These are phyloP conservation scores for Andrographis paniculata DNA, from an alignment of 305 asterid genomes.

Conservation along the genomic window DNA sequence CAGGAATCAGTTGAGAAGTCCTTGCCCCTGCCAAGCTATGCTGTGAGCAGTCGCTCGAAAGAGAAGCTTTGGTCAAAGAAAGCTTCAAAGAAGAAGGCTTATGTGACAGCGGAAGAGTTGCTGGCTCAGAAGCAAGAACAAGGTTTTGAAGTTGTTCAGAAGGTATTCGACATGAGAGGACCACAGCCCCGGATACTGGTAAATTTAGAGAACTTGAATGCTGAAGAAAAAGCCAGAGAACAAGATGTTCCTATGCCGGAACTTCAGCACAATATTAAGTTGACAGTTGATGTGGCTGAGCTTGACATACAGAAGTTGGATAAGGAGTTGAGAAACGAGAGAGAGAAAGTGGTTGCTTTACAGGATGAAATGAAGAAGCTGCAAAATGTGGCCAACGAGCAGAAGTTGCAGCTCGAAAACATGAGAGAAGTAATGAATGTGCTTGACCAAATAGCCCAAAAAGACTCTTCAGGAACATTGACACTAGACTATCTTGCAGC, in stretches of 20 bases:
- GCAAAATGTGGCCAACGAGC: constrained; percentile 47
- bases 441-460: constrained; percentile 48
- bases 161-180: constrained; percentile 96
- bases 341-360: constrained; percentile 82
- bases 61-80: constrained; percentile 75
- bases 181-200: constrained; percentile 91
- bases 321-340: constrained; percentile 76
- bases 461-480: constrained; percentile 52
- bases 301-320: constrained; percentile 79
- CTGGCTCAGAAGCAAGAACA: constrained; percentile 71
- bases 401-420: constrained; percentile 60
- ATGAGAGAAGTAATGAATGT: constrained; percentile 51
- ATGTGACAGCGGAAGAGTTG: constrained; percentile 65
- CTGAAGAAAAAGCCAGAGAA: constrained; percentile 73
- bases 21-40: constrained; percentile 26
- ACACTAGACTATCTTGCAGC: constrained; percentile 69
- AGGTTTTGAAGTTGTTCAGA: constrained; percentile 65
- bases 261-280: constrained; percentile 76
- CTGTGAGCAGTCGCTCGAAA: constrained; percentile 30
- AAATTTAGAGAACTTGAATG: constrained; percentile 79
- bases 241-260: constrained; percentile 90
- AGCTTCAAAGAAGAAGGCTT: constrained; percentile 47
- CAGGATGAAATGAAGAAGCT: constrained; percentile 79
- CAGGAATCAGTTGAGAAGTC: constrained; percentile 43
- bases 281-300: constrained; percentile 77